A percentile compares a stretch with the other conserved stretches of the same genome.
phyloP scores from a whole-genome alignment of 768 basidiomycete genomes.

The Chalciporus chontae region DNA sequence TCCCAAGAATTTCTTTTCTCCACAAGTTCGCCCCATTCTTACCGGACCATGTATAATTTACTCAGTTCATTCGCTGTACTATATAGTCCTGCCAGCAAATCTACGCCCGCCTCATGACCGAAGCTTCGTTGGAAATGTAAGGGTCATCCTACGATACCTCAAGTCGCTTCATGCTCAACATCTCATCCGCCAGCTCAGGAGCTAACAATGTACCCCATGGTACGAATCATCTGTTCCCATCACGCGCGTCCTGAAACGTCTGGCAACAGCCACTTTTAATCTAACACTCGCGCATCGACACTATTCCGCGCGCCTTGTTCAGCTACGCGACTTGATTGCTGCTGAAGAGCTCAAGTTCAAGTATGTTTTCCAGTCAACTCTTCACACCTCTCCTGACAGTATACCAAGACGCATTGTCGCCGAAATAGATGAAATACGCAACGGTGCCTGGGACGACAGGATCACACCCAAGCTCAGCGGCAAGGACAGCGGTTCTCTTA shows the following conservation, averaged over 20 bases:
- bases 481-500: conserved; percentile 5
- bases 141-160: conserved; percentile 18
- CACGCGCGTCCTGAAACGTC: conserved; percentile 7
- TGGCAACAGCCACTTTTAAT: conserved; percentile 53
- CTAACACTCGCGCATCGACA: conserved; percentile 71
- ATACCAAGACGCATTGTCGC: conserved; percentile 51
- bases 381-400: no score
- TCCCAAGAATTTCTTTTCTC: conserved; percentile 62
- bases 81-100: conserved; percentile 62
- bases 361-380: conserved; percentile 35
- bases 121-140: conserved; percentile 63
- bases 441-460: conserved; percentile 59
- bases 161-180: conserved; percentile 6
- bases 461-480: conserved; percentile 36
- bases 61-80: conserved; percentile 13
- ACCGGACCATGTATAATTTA: conserved; percentile 11
- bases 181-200: conserved; percentile 38
- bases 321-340: conserved; percentile 68
- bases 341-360: conserved; percentile 78
- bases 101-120: conserved; percentile 66
- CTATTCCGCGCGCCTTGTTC: conserved; percentile 65
- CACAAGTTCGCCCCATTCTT: conserved; percentile 47
- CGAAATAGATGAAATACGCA: conserved; percentile 76
- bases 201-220: conserved; percentile 52
- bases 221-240: conserved; percentile 25